Evolutionary conservation across 148 eudicot genomes (phyloP), one percentile per base, ranked within the genome.

Genomic region (Nepenthes gracilis): DNA sequence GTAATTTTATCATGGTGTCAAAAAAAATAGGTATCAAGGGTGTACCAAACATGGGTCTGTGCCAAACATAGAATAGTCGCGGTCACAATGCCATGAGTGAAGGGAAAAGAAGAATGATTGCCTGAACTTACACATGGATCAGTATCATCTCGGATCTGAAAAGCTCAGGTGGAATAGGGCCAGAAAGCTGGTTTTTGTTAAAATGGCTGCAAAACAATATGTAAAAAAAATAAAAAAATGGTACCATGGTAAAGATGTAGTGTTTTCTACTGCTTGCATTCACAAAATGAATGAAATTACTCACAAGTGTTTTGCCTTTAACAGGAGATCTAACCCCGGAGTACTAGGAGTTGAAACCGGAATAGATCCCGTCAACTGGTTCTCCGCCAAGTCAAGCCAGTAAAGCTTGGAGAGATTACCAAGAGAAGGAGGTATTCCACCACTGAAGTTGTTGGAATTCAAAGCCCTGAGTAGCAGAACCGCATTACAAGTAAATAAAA

Each of bases 381-480:
- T 92, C 45, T 88, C 94, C 7, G 96, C 88, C 49, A 92, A 35
- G 71, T 92, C 97, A n/a, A 92, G 80, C 96, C 96, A 88, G 78
- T 83, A 85, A 11, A 92, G 76, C 49, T 82, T 78, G 13, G 85
- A 67, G 15, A 92, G 93, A 14, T 80, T 81, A 9, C 97, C 96
- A 62, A 92, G 73, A 58, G 94, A 78, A 56, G 74, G 72, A 6
- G 97, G 97, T 66, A 92, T 84, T 43, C 56, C 65, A 32, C 97
- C 96, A 15, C 79, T 85, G 13, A 92, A 85, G 69, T 92, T 78
- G 76, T 92, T 92, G 2, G 96, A 75, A 68, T 88, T 88, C 61
- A 88, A 71, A 54, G 96, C 98, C 78, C 96, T 92, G 77, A 15
- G 58, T 10, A 37, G 8, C 33, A 38, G n/a, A 6, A 2, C 9